A percentile compares a stretch with the other conserved stretches of the same genome.
Conservation (phyloP, 371 early-diverging fungal species). For the Mortierella sp. region DNA sequence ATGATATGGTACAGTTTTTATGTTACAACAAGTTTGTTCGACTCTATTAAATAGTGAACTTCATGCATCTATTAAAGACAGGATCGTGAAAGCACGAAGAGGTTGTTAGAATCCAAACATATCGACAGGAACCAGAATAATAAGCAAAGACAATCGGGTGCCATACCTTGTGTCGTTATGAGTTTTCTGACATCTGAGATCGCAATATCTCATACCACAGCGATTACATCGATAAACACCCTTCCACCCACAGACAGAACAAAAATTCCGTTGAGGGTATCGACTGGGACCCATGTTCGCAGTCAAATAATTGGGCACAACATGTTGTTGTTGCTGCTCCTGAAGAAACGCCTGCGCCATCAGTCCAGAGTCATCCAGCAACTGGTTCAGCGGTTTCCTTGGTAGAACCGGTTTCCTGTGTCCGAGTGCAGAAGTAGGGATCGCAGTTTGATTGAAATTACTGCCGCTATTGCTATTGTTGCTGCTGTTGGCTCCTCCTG, state of each 20-base stretch:
- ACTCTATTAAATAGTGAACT: conserved; percentile 30
- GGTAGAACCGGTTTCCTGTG: conserved; percentile 49
- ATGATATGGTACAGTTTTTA: conserved; percentile 16
- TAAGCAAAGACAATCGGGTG: too few relatives aligned
- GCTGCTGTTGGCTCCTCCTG: neutral
- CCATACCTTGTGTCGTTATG: conserved; percentile 74
- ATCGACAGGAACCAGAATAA: neutral
- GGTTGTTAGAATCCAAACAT: neutral
- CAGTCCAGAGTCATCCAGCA: conserved; percentile 68
- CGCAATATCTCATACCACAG: conserved; percentile 80
- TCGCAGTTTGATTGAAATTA: neutral
- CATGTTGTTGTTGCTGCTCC: conserved; percentile 44
- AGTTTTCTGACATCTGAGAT: conserved; percentile 66
- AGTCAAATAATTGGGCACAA: conserved; percentile 65
- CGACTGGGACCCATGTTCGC: conserved; percentile 66
- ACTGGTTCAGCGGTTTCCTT: conserved; percentile 65
- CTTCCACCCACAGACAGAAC: conserved; percentile 76
- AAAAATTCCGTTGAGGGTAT: conserved; percentile 75
- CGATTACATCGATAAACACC: conserved; percentile 70
- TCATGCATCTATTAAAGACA: conserved; percentile 21
- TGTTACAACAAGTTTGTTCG: neutral
- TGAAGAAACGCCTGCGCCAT: conserved; percentile 8
- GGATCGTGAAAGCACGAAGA: neutral
- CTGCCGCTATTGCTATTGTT: neutral
- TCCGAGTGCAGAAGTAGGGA: conserved; percentile 10